Base-by-base conservation (phyloP, 352 stramenopile genomes). In the Pilasporangium apinafurcum region DNA sequence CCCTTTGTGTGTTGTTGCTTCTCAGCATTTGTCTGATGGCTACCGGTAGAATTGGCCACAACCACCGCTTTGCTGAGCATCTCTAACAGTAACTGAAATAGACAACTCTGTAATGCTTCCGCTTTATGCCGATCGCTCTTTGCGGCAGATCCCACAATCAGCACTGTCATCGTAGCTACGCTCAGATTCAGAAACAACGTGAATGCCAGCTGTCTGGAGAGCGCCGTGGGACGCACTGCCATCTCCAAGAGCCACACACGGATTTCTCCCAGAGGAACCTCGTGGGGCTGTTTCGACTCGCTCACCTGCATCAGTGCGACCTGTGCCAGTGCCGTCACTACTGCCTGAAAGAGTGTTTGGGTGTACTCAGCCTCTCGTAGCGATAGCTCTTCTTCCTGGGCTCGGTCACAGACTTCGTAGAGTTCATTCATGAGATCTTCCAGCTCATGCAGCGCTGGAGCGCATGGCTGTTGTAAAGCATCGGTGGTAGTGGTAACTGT, bases 1-100 rank as follows among this genome's bases (percentile, higher is more conserved):
- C 14, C 29, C 21, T 16, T 10, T 41, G 28, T 27, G 9, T 21
- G 12, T n/a, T 16, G 24, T 37, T 21, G 45, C 13, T 16, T 18
- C 8, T n/a, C 7, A 12, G 4, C 25, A 29, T 22, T 18, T 6
- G 33, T 8, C 12, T 51, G 24, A 3, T 20, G 36, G 18, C 14
- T 27, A 16, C 49, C 30, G 17, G 59, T 50, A 0, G 54, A 59
- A 31, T 51, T 52, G 1, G 56, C 64, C 16, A 82, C 51, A 6
- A 70, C 51, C 1, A 73, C 57, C 0, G 59, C 53, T 21, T 77
- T 83, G 24, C 37, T 44, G 14, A 83, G 27, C 66, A 79, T 83
- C 32, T 83, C 66, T 29, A 56, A 30, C 25, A 79, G 54, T 28
- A 75, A 18, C 8, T 53, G 51, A 40, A 83, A 79, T 24, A 79